These are phyloP conservation scores for Persicaria maculosa DNA, from an alignment of 148 eudicot genomes.

Conservation along the genomic window DNA sequence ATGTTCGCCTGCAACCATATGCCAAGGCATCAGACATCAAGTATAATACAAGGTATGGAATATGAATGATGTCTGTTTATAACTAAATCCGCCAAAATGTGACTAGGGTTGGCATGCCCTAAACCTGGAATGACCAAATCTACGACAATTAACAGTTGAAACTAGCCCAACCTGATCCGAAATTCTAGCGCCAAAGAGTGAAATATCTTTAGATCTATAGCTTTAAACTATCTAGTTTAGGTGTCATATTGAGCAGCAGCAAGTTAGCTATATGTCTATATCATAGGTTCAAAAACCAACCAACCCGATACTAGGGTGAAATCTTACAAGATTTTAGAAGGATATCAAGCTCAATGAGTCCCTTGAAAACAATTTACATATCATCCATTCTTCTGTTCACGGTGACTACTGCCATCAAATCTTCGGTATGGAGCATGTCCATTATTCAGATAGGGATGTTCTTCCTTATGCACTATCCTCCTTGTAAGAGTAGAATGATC, in stretches of 20 bases:
- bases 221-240: no score
- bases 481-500: slow-evolving; percentile 5
- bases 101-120: background rate
- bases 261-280: no score
- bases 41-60: no score
- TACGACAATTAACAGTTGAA: background rate
- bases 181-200: no score
- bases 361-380: background rate
- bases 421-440: background rate
- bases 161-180: background rate
- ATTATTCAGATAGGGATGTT: background rate
- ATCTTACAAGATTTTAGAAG: background rate
- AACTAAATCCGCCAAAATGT: background rate
- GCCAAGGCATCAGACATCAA: no score
- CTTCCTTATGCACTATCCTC: background rate
- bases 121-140: background rate
- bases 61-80: no score
- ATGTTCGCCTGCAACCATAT: no score
- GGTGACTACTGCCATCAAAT: background rate
- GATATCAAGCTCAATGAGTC: background rate
- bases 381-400: background rate
- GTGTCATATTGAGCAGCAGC: no score
- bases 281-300: no score
- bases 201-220: no score
- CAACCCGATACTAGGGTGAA: background rate